These are phyloP conservation scores for Volvox reticuliferus DNA, from an alignment of 139 green algal species.

Conservation along the genomic window DNA sequence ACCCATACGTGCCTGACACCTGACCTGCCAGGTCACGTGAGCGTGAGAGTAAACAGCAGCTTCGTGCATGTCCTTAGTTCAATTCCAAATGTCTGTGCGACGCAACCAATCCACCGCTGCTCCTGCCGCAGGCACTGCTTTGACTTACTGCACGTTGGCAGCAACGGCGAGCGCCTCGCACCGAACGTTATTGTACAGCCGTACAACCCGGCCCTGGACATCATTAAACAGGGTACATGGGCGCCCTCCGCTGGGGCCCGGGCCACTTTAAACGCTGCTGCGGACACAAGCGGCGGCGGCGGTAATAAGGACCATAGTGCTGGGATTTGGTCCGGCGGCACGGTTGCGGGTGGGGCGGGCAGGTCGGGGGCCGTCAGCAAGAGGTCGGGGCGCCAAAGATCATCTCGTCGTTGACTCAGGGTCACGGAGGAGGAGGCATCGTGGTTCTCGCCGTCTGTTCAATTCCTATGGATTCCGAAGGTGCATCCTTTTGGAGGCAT, in stretches of 20 bases:
- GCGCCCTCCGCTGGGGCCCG: not conserved
- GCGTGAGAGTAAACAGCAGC: too few species aligned
- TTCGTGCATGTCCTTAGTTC: too few species aligned
- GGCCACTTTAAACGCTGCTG: not conserved
- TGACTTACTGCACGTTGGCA: conserved; percentile 30
- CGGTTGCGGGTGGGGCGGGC: not conserved
- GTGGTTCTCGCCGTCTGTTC: too few species aligned
- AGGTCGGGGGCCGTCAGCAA: not conserved
- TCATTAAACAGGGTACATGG: not conserved
- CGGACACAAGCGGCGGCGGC: not conserved
- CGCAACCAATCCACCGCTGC: too few species aligned
- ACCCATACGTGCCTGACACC: too few species aligned
- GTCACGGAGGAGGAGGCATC: too few species aligned
- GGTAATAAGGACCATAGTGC: not conserved
- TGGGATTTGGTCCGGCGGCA: not conserved
- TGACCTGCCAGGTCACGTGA: too few species aligned
- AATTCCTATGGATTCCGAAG: too few species aligned
- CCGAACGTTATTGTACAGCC: not conserved
- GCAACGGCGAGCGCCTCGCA: conserved; percentile 8
- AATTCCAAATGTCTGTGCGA: too few species aligned
- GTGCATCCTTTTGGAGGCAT: too few species aligned
- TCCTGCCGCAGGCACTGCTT: conserved; percentile 32
- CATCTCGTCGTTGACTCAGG: not conserved
- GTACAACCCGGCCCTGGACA: conserved; percentile 46
- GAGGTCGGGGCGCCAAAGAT: not conserved